Evolutionary conservation across 352 stramenopile genomes (phyloP), one percentile per base, ranked within the genome.

Genomic region (Phytophthora idaei): DNA sequence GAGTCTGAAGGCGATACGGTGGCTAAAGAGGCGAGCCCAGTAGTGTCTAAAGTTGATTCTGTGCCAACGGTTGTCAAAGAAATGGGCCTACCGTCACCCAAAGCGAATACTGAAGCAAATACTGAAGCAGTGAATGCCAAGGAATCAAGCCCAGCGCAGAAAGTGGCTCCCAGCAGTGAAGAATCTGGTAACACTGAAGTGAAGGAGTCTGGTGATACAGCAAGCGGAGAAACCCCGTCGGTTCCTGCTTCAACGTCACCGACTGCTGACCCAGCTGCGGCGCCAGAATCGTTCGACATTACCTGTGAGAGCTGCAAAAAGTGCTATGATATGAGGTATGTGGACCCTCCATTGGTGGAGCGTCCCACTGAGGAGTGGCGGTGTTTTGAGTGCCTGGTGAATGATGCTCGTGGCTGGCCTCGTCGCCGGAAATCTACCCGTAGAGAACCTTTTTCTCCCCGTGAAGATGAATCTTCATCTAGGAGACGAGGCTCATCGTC

Each of bases 301-400:
- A 88, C 80, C 5, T 96, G 88, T 32, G 83, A 82, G 29, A 83
- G 77, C 25, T 96, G 88, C 60, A 85, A 84, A 42, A 91, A 92
- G 41, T 78, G 76, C 17, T 94, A 96, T 45, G 88, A 96, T 69
- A 91, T 92, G 71, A 79, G 86, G 41, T 93, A 94, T 58, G 44
- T 96, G 31, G 88, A 96, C 27, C 88, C 88, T 59, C 88, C 88
- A 2, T 75, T 96, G 12, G 76, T 87, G 9, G 80, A 93, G 47
- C 87, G 83, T 21, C 88, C 88, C 2, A 67, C 69, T 15, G 88
- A 87, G 41, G 88, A 94, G 42, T 96, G 89, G 89, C 76, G 85
- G 21, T 96, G 89, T 64, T 95, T 96, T 61, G 89, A 96, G 57
- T 96, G 89, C 47, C 79, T 96, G 7, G 89, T 96, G 21, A 96